Evolutionary conservation across 2,329 filamentous ascomycete genomes (phyloP).

Genomic region (Aspergillus ibericus): DNA sequence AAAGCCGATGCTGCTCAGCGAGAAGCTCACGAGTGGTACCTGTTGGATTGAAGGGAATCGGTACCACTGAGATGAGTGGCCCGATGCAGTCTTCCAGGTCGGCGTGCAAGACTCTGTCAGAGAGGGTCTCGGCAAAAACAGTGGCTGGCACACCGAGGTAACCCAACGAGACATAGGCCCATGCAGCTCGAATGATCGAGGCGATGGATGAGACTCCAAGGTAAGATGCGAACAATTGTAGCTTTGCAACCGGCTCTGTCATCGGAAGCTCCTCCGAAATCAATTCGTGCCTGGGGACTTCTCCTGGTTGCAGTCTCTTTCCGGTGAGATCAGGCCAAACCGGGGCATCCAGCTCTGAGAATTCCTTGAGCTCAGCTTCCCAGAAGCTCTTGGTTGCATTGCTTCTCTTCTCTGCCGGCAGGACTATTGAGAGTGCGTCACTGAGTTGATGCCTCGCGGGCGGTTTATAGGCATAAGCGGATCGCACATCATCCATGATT

Average conservation of each 20-base stretch:
- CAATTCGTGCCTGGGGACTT: slow-evolving; percentile 16
- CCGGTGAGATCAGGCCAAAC: slow-evolving; percentile 32
- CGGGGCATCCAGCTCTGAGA: slow-evolving; percentile 23
- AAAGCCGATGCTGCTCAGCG: slow-evolving; percentile 26
- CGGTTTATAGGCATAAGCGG: slow-evolving; percentile 23
- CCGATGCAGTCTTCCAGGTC: slow-evolving; percentile 30
- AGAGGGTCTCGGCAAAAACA: slow-evolving; percentile 36
- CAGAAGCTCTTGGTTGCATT: slow-evolving; percentile 25
- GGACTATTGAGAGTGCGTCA: slow-evolving; percentile 27
- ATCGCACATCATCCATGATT: slow-evolving; percentile 28
- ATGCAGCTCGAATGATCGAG: slow-evolving; percentile 31
- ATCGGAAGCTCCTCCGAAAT: slow-evolving; percentile 20
- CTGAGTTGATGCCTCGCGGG: slow-evolving; percentile 27
- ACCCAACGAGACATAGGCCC: slow-evolving; percentile 27
- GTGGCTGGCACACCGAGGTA: slow-evolving; percentile 29
- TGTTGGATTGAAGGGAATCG: slow-evolving; percentile 31
- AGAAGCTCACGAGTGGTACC: slow-evolving; percentile 28
- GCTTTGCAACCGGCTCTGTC: slow-evolving; percentile 15
- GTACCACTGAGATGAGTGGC: slow-evolving; percentile 35
- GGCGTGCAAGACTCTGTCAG: slow-evolving; percentile 30
- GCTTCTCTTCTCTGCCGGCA: slow-evolving; percentile 16
- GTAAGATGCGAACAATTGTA: slow-evolving; percentile 20
- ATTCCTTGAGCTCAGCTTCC: slow-evolving; percentile 24
- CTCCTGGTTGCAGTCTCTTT: slow-evolving; percentile 15
- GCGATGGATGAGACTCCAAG: slow-evolving; percentile 31